A percentile compares a stretch with the other conserved stretches of the same genome.
Conservation (phyloP, 2,329 filamentous ascomycete genomes). For the Truncatella angustata region DNA sequence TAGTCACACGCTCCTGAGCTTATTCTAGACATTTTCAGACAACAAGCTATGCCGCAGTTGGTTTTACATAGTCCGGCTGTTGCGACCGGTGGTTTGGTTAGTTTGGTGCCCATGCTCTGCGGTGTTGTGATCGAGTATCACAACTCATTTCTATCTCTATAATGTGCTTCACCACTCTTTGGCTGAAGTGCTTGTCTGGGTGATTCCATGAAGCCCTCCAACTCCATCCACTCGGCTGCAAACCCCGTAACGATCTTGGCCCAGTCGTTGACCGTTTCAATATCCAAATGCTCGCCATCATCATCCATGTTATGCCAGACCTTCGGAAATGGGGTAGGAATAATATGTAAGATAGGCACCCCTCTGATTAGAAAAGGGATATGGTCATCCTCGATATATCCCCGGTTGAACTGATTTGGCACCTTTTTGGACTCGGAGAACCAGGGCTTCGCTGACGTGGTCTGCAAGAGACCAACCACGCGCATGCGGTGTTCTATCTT, state of each 20-base stretch:
- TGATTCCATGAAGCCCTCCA: constrained; percentile 39
- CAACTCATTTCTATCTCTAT: neutral
- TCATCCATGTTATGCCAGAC: constrained; percentile 89
- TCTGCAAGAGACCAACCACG: constrained; percentile 55
- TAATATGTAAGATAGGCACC: constrained; percentile 86
- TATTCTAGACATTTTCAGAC: too few species aligned
- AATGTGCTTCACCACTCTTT: neutral
- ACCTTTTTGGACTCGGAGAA: constrained; percentile 62
- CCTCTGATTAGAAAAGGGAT: constrained; percentile 84
- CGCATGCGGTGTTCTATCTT: constrained; percentile 73
- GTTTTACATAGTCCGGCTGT: too few species aligned
- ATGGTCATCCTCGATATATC: constrained; percentile 79
- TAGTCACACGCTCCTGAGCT: too few species aligned
- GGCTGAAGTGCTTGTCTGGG: constrained; percentile 9
- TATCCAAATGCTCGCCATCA: constrained; percentile 80
- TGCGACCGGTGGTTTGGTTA: too few species aligned
- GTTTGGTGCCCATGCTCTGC: too few species aligned
- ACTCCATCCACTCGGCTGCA: constrained; percentile 86
- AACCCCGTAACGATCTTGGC: constrained; percentile 80
- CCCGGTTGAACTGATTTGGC: constrained; percentile 43
- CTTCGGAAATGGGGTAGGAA: constrained; percentile 75
- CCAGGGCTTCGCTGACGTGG: constrained; percentile 52
- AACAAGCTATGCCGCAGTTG: too few species aligned
- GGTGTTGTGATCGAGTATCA: too few species aligned
- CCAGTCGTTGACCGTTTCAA: constrained; percentile 83